Base-by-base conservation (phyloP, 2,329 filamentous ascomycete genomes). In the Zasmidium citrigriseum region DNA sequence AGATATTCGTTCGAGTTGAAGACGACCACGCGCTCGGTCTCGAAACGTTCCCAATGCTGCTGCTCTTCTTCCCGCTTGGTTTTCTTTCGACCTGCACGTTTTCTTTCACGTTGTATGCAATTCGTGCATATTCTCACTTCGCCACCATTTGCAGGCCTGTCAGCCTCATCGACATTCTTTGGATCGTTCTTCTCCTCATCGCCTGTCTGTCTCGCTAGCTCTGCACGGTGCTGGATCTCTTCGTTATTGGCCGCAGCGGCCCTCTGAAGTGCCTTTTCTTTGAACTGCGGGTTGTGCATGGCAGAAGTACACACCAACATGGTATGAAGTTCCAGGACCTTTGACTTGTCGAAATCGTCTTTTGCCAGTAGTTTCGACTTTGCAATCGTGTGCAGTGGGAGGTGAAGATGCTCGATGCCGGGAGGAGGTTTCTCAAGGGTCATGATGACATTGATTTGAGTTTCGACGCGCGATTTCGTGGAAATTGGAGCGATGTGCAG, bases 61-160 rank as follows among this genome's bases (percentile, higher is more conserved):
- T 98, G 93, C 71, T 98, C 93, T 59, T 97, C 92, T 0, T 89
- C 87, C 70, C 96, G 95, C 78, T 96, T 95, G 61, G 90, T 84
- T 81, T 96, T 97, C 77, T 98, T 98, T 51, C 95, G 83, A 1
- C 89, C 90, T 10, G 93, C 93, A 52, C 95, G 86, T 77, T 98
- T 98, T 55, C 90, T 84, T 75, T 99, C 95, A 64, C 95, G 85
- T 56, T 88, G 88, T 69, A 97, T 95, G 75, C 95, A 99, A n/a
- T 91, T 91, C 23, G 81, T 76, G 75, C 95, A 99, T 61, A 98
- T 98, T 66, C 88, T 87, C 18, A 99, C 91, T 67, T 96, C 91
- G n/a, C 91, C 95, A 46, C 95, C 95, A 67, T 96, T 93, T 55
- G 91, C 82, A 1, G 92, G 89, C 55, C 88, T 89, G 54, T 87